Percentiles rank a stretch among this genome's conserved stretches.
Evolutionary conservation across 164 flowering plant species (phyloP).

Genomic region (Kalanchoe fedtschenkoi): DNA sequence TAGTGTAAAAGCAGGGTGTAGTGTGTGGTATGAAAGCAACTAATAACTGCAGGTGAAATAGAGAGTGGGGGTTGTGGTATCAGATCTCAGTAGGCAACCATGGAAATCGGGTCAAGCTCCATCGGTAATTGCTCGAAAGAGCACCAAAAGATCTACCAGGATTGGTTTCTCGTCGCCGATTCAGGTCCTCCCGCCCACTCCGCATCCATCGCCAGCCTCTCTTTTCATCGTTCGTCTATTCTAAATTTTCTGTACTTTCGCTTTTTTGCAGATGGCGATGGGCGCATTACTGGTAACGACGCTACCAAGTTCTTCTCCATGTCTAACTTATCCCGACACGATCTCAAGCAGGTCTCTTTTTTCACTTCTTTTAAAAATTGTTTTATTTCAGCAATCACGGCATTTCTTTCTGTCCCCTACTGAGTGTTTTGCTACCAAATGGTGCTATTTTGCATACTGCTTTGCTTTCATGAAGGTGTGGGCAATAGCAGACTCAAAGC

Average conservation of each 20-base stretch:
- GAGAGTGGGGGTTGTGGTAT: too few relatives aligned
- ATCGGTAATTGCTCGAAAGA: conserved; percentile 69
- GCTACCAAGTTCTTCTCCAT: conserved; percentile 78
- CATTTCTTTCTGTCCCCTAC: neutral
- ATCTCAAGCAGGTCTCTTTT: conserved; percentile 70
- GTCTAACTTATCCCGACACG: conserved; percentile 70
- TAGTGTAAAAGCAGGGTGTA: too few relatives aligned
- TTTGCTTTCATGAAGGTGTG: conserved; percentile 59
- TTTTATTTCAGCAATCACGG: neutral
- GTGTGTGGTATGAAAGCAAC: too few relatives aligned
- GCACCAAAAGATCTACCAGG: conserved; percentile 69
- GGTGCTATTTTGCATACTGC: neutral
- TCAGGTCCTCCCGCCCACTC: conserved; percentile 58
- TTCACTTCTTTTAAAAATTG: neutral
- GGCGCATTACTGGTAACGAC: conserved; percentile 73
- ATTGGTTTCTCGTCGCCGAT: conserved; percentile 80
- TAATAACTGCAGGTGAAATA: too few relatives aligned
- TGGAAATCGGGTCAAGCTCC: conserved; percentile 61
- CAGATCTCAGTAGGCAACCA: too few relatives aligned
- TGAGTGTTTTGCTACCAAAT: too few relatives aligned
- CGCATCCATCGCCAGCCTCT: neutral
- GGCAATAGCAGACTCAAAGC: conserved; percentile 89
- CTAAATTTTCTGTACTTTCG: neutral
- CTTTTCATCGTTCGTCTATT: neutral
- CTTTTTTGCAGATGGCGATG: conserved; percentile 60